Conservation (phyloP, 306 rosid species). For the Datisca glomerata region DNA sequence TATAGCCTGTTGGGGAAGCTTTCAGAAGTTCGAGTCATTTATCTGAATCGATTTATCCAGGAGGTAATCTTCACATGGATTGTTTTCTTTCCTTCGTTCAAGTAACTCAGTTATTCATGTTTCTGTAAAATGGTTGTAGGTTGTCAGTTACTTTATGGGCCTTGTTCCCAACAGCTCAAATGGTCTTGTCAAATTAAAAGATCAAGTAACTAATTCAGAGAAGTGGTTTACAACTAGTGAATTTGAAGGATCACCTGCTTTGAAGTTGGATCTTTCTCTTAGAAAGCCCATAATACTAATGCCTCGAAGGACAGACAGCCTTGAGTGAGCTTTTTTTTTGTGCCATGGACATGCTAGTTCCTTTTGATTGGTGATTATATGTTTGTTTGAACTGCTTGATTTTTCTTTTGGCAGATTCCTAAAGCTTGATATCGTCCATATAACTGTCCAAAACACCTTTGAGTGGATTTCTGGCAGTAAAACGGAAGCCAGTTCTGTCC, state of each 20-base stretch:
- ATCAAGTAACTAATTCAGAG: slow-evolving; percentile 89
- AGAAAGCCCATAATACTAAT: slow-evolving; percentile 85
- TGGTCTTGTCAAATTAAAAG: slow-evolving; percentile 62
- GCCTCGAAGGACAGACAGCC: slow-evolving; percentile 86
- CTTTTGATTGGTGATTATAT: not conserved
- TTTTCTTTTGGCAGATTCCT: slow-evolving; percentile 56
- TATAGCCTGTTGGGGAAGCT: slow-evolving; percentile 81
- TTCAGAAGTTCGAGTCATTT: slow-evolving; percentile 92
- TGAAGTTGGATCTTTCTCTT: slow-evolving; percentile 86
- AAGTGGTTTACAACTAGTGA: slow-evolving; percentile 86
- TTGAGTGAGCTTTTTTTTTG: slow-evolving; percentile 45
- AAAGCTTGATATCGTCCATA: slow-evolving; percentile 95
- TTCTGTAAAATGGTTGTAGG: slow-evolving; percentile 31
- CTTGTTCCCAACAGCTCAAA: slow-evolving; percentile 75
- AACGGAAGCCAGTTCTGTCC: slow-evolving; percentile 73
- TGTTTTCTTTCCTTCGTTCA: not conserved
- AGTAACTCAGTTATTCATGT: slow-evolving; percentile 7
- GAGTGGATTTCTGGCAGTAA: slow-evolving; percentile 81
- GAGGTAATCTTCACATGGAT: slow-evolving; percentile 44
- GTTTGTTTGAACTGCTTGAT: slow-evolving; percentile 15
- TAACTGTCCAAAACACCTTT: slow-evolving; percentile 72
- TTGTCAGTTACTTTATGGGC: slow-evolving; percentile 85
- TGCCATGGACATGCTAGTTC: not conserved
- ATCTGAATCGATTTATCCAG: slow-evolving; percentile 84
- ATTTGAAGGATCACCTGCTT: slow-evolving; percentile 91